Percentiles rank a stretch among this genome's conserved stretches.
Conservation (phyloP, 441 rosid genomes). For the Populus hybrid region DNA sequence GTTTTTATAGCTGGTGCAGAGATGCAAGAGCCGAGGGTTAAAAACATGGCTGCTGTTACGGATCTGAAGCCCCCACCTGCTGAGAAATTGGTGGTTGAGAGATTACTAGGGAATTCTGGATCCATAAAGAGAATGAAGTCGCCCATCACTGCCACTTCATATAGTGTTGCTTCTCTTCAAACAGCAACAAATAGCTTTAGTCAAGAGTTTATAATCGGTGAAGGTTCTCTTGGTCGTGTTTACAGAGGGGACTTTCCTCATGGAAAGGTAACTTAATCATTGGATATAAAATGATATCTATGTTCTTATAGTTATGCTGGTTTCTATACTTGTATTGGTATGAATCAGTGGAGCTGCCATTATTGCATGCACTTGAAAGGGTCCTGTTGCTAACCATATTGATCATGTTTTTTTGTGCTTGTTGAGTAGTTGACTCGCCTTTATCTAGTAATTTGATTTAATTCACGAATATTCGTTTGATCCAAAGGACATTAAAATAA, state of each 20-base stretch:
- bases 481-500: background rate
- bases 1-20: constrained; percentile 37
- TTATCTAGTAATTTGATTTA: background rate
- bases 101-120: constrained; percentile 59
- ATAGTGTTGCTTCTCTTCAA: constrained; percentile 88
- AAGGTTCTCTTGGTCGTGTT: constrained; percentile 98
- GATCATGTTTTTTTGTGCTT: background rate
- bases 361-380: background rate
- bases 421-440: background rate
- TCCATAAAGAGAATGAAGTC: constrained; percentile 67
- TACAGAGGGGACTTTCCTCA: constrained; percentile 80
- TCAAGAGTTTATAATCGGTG: constrained; percentile 87
- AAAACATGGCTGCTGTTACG: constrained; percentile 57
- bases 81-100: constrained; percentile 59
- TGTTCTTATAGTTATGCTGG: background rate
- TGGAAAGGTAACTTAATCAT: constrained; percentile 58
- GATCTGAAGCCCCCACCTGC: constrained; percentile 71
- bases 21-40: constrained; percentile 64
- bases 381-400: background rate
- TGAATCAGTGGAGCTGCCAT: background rate
- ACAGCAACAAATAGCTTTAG: constrained; percentile 86
- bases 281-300: no score
- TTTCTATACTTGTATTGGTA: background rate
- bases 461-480: background rate
- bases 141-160: constrained; percentile 73